Base-by-base conservation (phyloP, 2,329 filamentous ascomycete genomes). In the Cytospora paraplurivora region DNA sequence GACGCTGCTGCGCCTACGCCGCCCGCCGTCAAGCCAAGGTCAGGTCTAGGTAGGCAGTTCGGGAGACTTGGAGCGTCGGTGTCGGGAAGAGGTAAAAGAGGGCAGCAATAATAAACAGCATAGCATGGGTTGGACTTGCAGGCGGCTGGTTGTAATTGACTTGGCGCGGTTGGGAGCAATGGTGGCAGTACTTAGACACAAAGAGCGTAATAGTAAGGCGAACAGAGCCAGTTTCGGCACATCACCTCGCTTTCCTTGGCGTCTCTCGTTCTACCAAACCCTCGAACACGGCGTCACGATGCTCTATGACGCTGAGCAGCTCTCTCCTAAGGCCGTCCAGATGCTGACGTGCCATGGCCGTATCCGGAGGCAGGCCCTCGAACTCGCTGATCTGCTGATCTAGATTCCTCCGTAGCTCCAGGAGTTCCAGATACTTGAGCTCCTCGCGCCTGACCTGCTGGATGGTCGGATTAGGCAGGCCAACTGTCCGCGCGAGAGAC, bases 221-320 rank as follows among this genome's bases (percentile, higher is more conserved):
- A 37, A 19, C 27, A 21, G n/a, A 10, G 50, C 13, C 41, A 27
- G 13, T 57, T 11, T 10, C 12, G 37, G 44, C 37, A 60, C 67
- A 72, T 69, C 72, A 75, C 57, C 70, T 70, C 59, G 72, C 69
- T 66, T 79, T 82, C 62, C 77, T 75, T 2, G 85, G 85, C 60
- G 83, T 86, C 71, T 86, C 84, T 49, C 81, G 79, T 69, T 87
- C 85, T 2, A 92, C 86, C 54, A 95, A 73, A 1, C 82, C 84
- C 72, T 94, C 92, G 72, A 96, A 96, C 61, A 92, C 80, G 35
- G 78, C 81, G 73, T 97, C 92, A 60, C 93, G 83, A 68, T 82
- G 81, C 67, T 81, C 80, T 34, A 82, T 87, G 58, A 92, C 76
- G 11, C 77, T 76, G 47, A 82, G 80, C 53, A 96, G 77, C 70